These are phyloP conservation scores for Flaveria floridana DNA, from an alignment of 140 eudicot genomes.

Conservation along the genomic window DNA sequence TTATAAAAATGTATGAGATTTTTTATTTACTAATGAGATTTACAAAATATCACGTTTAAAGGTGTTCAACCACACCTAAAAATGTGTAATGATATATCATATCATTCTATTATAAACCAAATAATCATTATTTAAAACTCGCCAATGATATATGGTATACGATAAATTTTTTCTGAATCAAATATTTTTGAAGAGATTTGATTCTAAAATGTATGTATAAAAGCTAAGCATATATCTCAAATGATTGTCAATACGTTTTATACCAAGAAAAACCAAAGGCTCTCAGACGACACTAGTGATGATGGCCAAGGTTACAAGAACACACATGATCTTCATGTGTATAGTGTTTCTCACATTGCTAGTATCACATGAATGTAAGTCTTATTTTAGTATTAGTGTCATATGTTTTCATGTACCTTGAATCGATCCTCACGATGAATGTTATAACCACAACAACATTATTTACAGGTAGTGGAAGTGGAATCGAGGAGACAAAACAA, in stretches of 20 bases:
- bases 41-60: too few species aligned
- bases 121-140: too few species aligned
- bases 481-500: not conserved
- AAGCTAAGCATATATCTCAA: not conserved
- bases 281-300: not conserved
- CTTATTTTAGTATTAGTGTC: not conserved
- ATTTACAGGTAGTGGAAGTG: not conserved
- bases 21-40: too few species aligned
- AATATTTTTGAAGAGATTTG: not conserved
- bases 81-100: too few species aligned
- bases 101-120: too few species aligned
- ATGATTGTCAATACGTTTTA: not conserved
- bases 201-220: not conserved
- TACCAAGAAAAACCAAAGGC: not conserved
- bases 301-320: conserved; percentile 8
- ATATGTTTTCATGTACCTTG: not conserved
- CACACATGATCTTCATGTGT: conserved; percentile 3
- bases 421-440: not conserved
- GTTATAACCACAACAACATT: not conserved
- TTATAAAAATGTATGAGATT: too few species aligned
- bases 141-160: too few species aligned
- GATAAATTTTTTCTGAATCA: not conserved
- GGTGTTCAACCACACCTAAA: too few species aligned
- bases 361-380: conserved; percentile 13
- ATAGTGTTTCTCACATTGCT: conserved; percentile 9